These are phyloP conservation scores for Cyberlindnera euphorbiiphila DNA, from an alignment of 805 yeast genomes.

Conservation along the genomic window DNA sequence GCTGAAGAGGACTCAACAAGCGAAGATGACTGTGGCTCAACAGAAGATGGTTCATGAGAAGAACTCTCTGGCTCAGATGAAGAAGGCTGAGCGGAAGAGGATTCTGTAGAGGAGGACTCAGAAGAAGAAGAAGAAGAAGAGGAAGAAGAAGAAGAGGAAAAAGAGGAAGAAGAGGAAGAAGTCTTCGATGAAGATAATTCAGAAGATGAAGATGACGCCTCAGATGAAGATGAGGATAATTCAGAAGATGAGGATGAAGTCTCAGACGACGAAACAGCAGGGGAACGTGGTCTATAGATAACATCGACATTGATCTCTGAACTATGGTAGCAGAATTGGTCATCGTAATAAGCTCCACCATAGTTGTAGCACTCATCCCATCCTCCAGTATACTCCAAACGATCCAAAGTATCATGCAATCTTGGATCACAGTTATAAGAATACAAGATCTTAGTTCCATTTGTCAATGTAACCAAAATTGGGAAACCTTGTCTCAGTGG, in stretches of 20 bases:
- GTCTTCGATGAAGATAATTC: background rate
- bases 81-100: slow-evolving; percentile 4
- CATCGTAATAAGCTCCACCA: too few relatives aligned
- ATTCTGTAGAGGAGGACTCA: background rate
- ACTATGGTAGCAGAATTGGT: too few relatives aligned
- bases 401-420: background rate
- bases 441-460: slow-evolving; percentile 8
- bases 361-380: slow-evolving; percentile 8
- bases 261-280: too few relatives aligned
- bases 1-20: slow-evolving; percentile 3
- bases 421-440: slow-evolving; percentile 1
- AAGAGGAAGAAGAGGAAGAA: background rate
- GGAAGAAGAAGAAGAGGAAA: slow-evolving; percentile 1
- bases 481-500: slow-evolving; percentile 1
- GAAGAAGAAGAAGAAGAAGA: background rate
- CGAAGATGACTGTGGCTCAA: too few relatives aligned
- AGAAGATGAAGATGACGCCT: background rate
- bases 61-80: slow-evolving; percentile 4
- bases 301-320: too few relatives aligned
- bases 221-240: slow-evolving; percentile 3
- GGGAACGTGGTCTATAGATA: too few relatives aligned
- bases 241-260: too few relatives aligned
- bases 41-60: too few relatives aligned
- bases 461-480: slow-evolving; percentile 4
- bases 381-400: background rate